phyloP scores from a whole-genome alignment of 2,329 filamentous ascomycete genomes.

The Trichoderma koningii region DNA sequence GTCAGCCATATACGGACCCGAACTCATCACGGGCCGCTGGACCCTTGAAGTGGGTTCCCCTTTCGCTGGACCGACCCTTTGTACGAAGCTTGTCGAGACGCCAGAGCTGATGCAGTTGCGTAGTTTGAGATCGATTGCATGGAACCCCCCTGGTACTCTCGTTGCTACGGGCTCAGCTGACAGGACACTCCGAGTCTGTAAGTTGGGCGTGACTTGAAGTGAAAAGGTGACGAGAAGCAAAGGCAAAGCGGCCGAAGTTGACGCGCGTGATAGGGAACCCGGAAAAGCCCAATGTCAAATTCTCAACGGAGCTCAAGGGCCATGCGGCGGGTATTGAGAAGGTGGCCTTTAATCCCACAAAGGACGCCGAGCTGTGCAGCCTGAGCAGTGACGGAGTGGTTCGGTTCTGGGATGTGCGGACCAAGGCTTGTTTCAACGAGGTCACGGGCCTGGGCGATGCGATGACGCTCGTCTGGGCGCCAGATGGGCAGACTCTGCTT shows the following conservation, averaged over 20 bases:
- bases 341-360: constrained; percentile 75
- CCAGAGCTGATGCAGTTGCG: constrained; percentile 27
- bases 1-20: constrained; percentile 69
- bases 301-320: constrained; percentile 74
- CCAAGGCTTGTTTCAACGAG: constrained; percentile 69
- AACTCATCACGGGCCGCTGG: constrained; percentile 54
- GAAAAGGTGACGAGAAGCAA: neutral
- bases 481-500: constrained; percentile 68
- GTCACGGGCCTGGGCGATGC: constrained; percentile 67
- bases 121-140: constrained; percentile 78
- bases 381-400: constrained; percentile 73
- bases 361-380: constrained; percentile 75
- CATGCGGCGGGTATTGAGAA: constrained; percentile 69
- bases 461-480: constrained; percentile 73
- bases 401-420: constrained; percentile 79
- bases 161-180: constrained; percentile 79
- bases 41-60: constrained; percentile 57
- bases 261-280: constrained; percentile 61
- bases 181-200: constrained; percentile 72
- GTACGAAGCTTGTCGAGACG: neutral
- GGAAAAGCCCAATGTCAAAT: constrained; percentile 71
- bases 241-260: neutral
- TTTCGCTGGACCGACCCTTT: neutral
- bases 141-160: constrained; percentile 82
- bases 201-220: constrained; percentile 39